Evolutionary conservation across 1,284 basidiomycete genomes (phyloP).

Genomic region (Peniophora sp.): DNA sequence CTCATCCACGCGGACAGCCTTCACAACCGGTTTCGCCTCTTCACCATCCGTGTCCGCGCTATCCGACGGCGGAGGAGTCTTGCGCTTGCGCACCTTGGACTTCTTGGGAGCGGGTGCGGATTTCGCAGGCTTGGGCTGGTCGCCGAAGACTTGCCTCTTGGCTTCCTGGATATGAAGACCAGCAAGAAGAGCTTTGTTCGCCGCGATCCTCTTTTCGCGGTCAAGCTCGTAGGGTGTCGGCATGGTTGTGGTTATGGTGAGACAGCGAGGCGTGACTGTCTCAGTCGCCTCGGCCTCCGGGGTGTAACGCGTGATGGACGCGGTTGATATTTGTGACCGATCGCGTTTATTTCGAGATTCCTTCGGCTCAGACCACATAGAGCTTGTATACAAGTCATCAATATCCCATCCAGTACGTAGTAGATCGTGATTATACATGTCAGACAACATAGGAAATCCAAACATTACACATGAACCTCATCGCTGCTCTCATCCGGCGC

Average conservation of each 20-base stretch:
- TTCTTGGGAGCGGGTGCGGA: slow-evolving; percentile 31
- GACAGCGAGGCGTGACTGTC: too few species aligned
- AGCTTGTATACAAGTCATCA: too few species aligned
- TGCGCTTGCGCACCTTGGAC: slow-evolving; percentile 24
- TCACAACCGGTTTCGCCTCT: neutral
- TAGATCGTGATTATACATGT: too few species aligned
- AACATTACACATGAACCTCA: too few species aligned
- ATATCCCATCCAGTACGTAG: too few species aligned
- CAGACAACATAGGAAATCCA: too few species aligned
- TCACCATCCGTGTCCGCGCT: slow-evolving; percentile 16
- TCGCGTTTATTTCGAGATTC: too few species aligned
- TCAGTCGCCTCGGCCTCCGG: too few species aligned
- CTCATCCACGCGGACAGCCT: neutral
- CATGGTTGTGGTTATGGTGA: slow-evolving; percentile 4
- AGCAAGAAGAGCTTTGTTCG: slow-evolving; percentile 38
- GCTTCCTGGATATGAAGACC: slow-evolving; percentile 29
- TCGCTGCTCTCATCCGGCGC: too few species aligned
- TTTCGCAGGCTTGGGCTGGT: slow-evolving; percentile 6
- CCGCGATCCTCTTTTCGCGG: slow-evolving; percentile 40
- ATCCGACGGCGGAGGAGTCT: slow-evolving; percentile 15
- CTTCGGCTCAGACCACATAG: too few species aligned
- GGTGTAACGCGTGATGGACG: too few species aligned
- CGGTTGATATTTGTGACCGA: too few species aligned
- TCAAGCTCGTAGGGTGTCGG: slow-evolving; percentile 33
- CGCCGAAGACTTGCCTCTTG: slow-evolving; percentile 4